Base-by-base conservation (phyloP, 2,329 filamentous ascomycete genomes). In the Graphilbum sp. region DNA sequence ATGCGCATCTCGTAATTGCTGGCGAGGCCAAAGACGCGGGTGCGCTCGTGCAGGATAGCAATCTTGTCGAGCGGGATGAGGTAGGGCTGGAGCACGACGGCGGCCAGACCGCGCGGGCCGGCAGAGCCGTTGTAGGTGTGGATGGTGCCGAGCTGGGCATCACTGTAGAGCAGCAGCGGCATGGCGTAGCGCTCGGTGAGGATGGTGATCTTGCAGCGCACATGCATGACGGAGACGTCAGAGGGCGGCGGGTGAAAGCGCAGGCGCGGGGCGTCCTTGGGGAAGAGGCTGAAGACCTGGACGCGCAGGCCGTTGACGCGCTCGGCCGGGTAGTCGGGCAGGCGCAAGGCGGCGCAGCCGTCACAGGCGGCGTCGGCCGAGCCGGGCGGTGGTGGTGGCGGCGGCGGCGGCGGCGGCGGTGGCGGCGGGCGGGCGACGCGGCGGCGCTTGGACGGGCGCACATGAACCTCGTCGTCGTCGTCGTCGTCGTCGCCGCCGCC, bases 141-240 rank as follows among this genome's bases (percentile, higher is more conserved):
- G 43, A 75, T 54, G 32, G 62, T 61, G 53, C 69, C 73, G 9
- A 64, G 52, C 47, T 73, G 67, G 43, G 62, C 70, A 47, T 69
- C 62, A 44, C 67, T 67, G 47, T 70, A 61, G 41, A 74, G 50
- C 7, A 69, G 54, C 37, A 61, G 56, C 21, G 55, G 49, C 42
- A 56, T 53, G 35, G 53, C 57, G 16, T 49, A 50, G 49, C 50
- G 52, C 41, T 47, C 51, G 36, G 54, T 54, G 36, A 50, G 55
- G 35, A 67, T 58, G 21, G 54, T 56, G 41, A 67, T 49, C 41
- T 58, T 63, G 52, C 62, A 66, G 16, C 62, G 57, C 15, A 57
- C 57, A 38, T 52, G 57, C 42, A 58, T 52, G 33, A 50, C 49
- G 13, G 27, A 15, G 5, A 54, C 48, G 7, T 54, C 50, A 30